phyloP scores from a whole-genome alignment of 2,329 filamentous ascomycete genomes.

The Emericellopsis atlantica region DNA sequence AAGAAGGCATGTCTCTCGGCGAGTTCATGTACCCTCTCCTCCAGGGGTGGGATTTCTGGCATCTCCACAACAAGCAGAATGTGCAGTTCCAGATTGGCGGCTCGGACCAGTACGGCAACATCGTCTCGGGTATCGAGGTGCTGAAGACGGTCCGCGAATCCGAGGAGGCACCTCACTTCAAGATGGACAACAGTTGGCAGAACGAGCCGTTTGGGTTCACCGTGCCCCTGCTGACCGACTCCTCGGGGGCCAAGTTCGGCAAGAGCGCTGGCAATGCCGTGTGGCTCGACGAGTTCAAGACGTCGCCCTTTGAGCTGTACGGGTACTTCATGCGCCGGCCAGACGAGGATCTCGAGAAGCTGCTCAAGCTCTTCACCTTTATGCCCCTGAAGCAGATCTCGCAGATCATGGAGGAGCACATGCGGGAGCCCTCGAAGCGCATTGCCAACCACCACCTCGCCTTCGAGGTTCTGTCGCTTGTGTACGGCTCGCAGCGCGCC shows the following conservation, averaged over 20 bases:
- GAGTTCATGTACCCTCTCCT: slow-evolving; percentile 90
- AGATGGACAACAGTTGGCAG: slow-evolving; percentile 26
- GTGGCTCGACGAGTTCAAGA: slow-evolving; percentile 79
- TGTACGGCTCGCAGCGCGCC: slow-evolving; percentile 60
- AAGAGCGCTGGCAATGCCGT: slow-evolving; percentile 91
- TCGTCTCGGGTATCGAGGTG: slow-evolving; percentile 76
- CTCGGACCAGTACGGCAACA: slow-evolving; percentile 94
- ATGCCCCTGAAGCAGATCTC: slow-evolving; percentile 59
- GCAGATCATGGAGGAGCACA: slow-evolving; percentile 55
- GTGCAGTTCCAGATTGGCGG: slow-evolving; percentile 86
- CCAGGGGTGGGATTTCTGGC: slow-evolving; percentile 96
- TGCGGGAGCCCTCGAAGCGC: slow-evolving; percentile 54
- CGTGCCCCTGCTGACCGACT: slow-evolving; percentile 76
- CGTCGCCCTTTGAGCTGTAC: slow-evolving; percentile 76
- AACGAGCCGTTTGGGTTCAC: slow-evolving; percentile 72
- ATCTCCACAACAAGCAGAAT: slow-evolving; percentile 54
- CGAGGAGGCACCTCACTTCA: slow-evolving; percentile 30
- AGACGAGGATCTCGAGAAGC: slow-evolving; percentile 68
- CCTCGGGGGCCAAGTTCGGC: slow-evolving; percentile 80
- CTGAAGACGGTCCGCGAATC: slow-evolving; percentile 60
- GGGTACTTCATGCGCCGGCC: slow-evolving; percentile 76
- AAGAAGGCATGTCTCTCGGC: slow-evolving; percentile 76
- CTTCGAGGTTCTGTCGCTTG: slow-evolving; percentile 65
- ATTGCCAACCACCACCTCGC: slow-evolving; percentile 76
- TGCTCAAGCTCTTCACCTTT: slow-evolving; percentile 87